Base-by-base conservation (phyloP, 139 green algal genomes). In the Chlamydomonas schloesseri region DNA sequence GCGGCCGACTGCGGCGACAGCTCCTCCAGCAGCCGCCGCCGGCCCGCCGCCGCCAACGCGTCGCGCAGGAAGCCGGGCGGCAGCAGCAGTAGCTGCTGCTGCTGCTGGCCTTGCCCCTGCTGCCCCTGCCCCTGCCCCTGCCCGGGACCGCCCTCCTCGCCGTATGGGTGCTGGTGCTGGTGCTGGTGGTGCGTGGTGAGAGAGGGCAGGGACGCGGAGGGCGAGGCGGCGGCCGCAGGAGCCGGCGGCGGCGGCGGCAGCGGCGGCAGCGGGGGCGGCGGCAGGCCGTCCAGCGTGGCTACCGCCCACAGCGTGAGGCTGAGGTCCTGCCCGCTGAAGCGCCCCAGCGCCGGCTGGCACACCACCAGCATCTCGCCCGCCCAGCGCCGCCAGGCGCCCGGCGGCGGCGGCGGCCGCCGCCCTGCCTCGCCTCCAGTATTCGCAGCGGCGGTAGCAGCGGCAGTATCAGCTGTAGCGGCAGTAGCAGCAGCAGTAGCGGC, bases 221-320 rank as follows among this genome's bases (percentile, higher is more conserved):
- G 8, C 42, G 42, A 50, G 42, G 42, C 5, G 42, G 42, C 42
- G 42, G 42, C 6, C 42, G 42, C 42, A 8, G 8, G 42, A 8
- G 42, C 6, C 42, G 8, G 42, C 42, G 46, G 5, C 8, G 77
- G n/a, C n/a, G n/a, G n/a, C n/a, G n/a, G n/a, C n/a, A n/a, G n/a
- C n/a, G n/a, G n/a, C n/a, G n/a, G n/a, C n/a, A n/a, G n/a, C n/a
- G n/a, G n/a, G n/a, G n/a, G n/a, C n/a, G n/a, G n/a, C n/a, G n/a
- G n/a, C 1, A 0, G 17, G n/a, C 79, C 67, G 9, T 86, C 68
- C 15, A 86, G n/a, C 0, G 67, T 71, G n/a, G 80, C 80, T 5
- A 47, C 33, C 11, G 80, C 47, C 80, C 80, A 86, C 80, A 86
- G 80, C 67, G 50, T 37, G 33, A 70, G 47, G 50, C 80, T 86